Evolutionary conservation across 495 filamentous ascomycete species (phyloP).

Genomic region (Talaromyces proteolyticus): DNA sequence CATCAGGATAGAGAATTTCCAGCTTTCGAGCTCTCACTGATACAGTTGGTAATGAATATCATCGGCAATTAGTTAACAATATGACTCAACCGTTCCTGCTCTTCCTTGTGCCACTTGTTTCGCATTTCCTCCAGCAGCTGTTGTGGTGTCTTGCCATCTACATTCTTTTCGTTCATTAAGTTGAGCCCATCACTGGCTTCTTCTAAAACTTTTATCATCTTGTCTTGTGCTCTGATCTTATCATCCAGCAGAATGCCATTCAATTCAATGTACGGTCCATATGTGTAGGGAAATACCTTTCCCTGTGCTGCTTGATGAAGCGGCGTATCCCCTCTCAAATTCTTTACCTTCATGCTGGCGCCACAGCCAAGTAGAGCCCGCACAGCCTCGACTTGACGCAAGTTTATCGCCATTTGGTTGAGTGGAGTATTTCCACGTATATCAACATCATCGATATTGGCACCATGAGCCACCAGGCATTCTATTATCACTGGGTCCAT

Average conservation of each 20-base stretch:
- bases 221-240: background rate
- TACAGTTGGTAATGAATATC: too few species aligned
- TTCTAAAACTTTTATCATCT: conserved; percentile 1
- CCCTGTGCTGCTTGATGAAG: background rate
- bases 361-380: background rate
- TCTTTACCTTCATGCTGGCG: background rate
- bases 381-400: background rate
- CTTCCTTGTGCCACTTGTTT: background rate
- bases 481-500: background rate
- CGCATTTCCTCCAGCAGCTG: background rate
- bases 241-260: background rate
- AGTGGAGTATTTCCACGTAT: background rate
- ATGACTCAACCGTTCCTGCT: background rate
- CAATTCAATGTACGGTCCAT: background rate
- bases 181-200: background rate
- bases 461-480: background rate
- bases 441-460: background rate
- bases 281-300: background rate
- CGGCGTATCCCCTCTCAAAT: background rate
- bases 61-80: too few species aligned
- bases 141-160: background rate
- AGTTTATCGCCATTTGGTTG: conserved; percentile 1
- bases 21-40: too few species aligned
- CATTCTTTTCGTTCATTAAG: background rate
- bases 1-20: too few species aligned